phyloP scores from a whole-genome alignment of 768 basidiomycete species.

The Lactarius akahatsu region DNA sequence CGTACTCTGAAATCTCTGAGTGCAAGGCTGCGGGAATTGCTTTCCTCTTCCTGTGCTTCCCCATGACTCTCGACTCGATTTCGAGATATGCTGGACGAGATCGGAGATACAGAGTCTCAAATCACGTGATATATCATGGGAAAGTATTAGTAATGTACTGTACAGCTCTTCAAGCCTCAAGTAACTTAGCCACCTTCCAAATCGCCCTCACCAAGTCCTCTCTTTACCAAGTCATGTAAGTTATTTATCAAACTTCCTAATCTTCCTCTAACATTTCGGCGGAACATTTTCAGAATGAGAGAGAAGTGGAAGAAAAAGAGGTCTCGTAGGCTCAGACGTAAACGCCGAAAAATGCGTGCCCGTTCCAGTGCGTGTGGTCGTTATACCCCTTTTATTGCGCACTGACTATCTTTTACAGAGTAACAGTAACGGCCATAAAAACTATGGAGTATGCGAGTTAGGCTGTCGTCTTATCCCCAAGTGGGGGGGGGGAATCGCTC shows the following conservation, averaged over 20 bases:
- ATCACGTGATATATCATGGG: constrained; percentile 28
- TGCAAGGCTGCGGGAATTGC: constrained; percentile 55
- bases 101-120: not conserved
- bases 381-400: not conserved
- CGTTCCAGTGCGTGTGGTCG: constrained; percentile 73
- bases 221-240: constrained; percentile 30
- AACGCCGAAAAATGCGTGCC: constrained; percentile 95
- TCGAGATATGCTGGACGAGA: not conserved
- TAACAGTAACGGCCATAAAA: constrained; percentile 34
- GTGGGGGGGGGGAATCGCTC: not conserved
- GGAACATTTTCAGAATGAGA: constrained; percentile 63
- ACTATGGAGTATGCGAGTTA: constrained; percentile 21
- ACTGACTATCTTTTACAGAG: constrained; percentile 34
- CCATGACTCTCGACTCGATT: constrained; percentile 30
- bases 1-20: constrained; percentile 65
- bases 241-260: constrained; percentile 1
- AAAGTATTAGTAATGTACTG: constrained; percentile 35
- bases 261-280: not conserved
- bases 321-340: constrained; percentile 88
- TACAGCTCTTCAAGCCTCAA: constrained; percentile 40
- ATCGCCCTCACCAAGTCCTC: constrained; percentile 17
- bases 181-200: constrained; percentile 13
- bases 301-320: constrained; percentile 98
- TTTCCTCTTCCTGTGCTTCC: constrained; percentile 44
- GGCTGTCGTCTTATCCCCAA: constrained; percentile 3